These are phyloP conservation scores for Capsella bursapastoris DNA, from an alignment of 345 rosid species.

Conservation along the genomic window DNA sequence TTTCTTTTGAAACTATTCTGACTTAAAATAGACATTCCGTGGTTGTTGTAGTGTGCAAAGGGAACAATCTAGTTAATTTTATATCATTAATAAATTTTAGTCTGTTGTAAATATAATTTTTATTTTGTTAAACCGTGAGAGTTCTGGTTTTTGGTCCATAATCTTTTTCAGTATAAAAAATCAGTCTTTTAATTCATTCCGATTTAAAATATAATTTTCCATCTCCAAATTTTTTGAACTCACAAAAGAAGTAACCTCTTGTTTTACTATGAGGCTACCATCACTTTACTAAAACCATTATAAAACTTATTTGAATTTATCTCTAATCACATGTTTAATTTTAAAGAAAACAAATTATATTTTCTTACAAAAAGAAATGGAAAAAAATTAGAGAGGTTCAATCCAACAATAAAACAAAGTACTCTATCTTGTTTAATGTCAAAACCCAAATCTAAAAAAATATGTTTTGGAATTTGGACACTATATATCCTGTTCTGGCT, in stretches of 20 bases:
- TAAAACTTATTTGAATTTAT: too few relatives aligned
- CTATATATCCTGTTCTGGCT: background rate
- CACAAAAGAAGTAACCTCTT: too few relatives aligned
- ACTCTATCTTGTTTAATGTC: background rate
- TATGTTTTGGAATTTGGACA: background rate
- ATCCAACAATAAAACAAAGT: background rate
- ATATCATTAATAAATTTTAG: background rate
- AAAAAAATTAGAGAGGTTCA: background rate
- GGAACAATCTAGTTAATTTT: background rate
- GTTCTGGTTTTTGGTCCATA: too few relatives aligned
- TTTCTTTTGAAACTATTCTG: background rate
- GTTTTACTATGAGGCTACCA: too few relatives aligned
- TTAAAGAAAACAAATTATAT: background rate
- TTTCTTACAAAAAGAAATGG: too few relatives aligned
- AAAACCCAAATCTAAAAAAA: conserved; percentile 2
- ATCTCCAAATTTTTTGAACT: too few relatives aligned
- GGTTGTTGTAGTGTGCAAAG: background rate
- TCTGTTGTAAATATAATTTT: background rate
- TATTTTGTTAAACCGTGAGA: too few relatives aligned
- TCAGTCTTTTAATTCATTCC: too few relatives aligned
- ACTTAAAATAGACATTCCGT: background rate
- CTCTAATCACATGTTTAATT: background rate
- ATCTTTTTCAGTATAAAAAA: too few relatives aligned
- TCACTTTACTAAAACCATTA: too few relatives aligned
- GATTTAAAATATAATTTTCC: too few relatives aligned